A percentile compares a stretch with the other conserved stretches of the same genome.
These are phyloP conservation scores for Aspergillus hortae DNA, from an alignment of 2,329 filamentous ascomycete genomes.

Conservation along the genomic window DNA sequence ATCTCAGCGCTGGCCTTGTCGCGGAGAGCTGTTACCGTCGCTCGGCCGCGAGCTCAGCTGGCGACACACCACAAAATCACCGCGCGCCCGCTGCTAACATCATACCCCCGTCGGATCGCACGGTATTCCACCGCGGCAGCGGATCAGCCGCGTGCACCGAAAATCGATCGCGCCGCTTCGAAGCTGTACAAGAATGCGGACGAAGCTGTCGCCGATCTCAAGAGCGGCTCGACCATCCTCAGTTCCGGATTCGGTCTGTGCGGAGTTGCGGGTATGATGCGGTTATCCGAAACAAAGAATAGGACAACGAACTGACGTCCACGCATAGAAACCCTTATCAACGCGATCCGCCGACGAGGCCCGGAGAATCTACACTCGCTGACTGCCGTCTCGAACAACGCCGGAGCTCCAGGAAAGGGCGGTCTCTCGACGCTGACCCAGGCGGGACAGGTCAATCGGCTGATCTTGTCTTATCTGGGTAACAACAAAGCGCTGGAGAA, in stretches of 20 bases:
- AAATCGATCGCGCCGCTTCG: constrained; percentile 29
- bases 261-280: constrained; percentile 61
- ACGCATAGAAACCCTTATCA: constrained; percentile 63
- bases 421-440: constrained; percentile 67
- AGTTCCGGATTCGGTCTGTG: constrained; percentile 81
- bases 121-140: constrained; percentile 21
- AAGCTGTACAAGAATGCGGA: constrained; percentile 51
- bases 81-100: constrained; percentile 9
- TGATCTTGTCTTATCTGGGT: constrained; percentile 73
- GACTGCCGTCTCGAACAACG: constrained; percentile 78
- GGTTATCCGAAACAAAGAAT: background rate
- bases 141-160: constrained; percentile 19
- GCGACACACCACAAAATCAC: constrained; percentile 14
- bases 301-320: background rate
- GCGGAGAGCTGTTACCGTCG: constrained; percentile 20
- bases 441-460: constrained; percentile 66
- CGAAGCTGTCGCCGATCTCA: constrained; percentile 66
- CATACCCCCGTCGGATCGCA: constrained; percentile 2
- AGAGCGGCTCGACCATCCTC: constrained; percentile 67
- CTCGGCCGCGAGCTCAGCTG: constrained; percentile 20
- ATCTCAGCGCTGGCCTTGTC: constrained; percentile 21
- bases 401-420: constrained; percentile 64
- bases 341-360: constrained; percentile 60
- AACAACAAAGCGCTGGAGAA: constrained; percentile 73
- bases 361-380: constrained; percentile 55